Percentiles rank a stretch among this genome's conserved stretches.
phyloP scores from a whole-genome alignment of 768 basidiomycete species.

The Suillus subluteus region DNA sequence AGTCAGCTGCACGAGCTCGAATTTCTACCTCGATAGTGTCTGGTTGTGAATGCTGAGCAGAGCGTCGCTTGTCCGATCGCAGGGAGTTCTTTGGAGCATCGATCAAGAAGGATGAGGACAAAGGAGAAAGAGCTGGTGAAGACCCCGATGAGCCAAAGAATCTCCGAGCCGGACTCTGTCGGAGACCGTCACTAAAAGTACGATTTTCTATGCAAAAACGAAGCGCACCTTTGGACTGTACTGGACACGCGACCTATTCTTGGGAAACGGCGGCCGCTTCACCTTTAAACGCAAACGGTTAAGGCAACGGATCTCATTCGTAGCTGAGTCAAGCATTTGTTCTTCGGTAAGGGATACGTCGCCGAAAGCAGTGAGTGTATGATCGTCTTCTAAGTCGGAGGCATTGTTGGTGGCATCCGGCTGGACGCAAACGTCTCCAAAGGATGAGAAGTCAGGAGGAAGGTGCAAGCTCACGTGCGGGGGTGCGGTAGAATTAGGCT shows the following conservation, averaged over 20 bases:
- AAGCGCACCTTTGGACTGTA: constrained; percentile 4
- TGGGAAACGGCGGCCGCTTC: constrained; percentile 32
- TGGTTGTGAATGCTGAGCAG: neutral
- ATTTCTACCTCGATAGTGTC: neutral
- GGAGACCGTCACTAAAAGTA: neutral
- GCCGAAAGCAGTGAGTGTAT: constrained; percentile 48
- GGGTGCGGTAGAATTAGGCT: neutral
- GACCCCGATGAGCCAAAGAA: neutral
- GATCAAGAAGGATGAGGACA: neutral
- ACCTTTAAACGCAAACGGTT: constrained; percentile 30
- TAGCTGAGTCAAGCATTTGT: constrained; percentile 35
- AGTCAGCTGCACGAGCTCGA: neutral
- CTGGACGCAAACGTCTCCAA: neutral
- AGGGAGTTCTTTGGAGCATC: neutral
- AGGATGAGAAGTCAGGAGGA: neutral
- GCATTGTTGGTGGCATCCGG: neutral
- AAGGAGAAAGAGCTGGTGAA: neutral
- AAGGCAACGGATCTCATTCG: neutral
- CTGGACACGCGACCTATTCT: constrained; percentile 7
- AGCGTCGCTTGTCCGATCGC: neutral
- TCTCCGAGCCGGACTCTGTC: neutral
- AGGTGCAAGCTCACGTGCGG: neutral
- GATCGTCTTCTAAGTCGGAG: constrained; percentile 34
- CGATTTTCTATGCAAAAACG: neutral
- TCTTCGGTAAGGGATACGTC: constrained; percentile 47